Percentiles rank a stretch among this genome's conserved stretches.
Conservation (phyloP, 2,329 filamentous ascomycete genomes). For the Paramyrothecium sp. region DNA sequence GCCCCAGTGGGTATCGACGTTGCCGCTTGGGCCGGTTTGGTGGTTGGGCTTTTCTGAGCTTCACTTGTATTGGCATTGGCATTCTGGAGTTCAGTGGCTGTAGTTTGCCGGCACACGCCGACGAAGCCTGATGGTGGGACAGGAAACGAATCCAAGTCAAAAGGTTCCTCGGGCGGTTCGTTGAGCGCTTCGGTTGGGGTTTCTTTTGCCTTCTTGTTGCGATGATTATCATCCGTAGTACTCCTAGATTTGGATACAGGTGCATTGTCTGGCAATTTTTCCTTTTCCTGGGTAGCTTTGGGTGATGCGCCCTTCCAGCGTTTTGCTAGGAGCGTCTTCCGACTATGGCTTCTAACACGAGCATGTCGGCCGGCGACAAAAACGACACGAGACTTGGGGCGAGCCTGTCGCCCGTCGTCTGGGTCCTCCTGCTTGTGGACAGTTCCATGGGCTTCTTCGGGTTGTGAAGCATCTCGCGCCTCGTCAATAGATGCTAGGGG, state of each 20-base stretch:
- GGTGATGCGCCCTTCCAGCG: not conserved
- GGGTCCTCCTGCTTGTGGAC: constrained; percentile 12
- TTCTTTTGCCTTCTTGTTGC: not conserved
- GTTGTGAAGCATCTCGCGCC: not conserved
- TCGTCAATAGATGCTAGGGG: constrained; percentile 22
- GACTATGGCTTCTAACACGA: constrained; percentile 14
- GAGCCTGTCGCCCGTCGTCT: constrained; percentile 7
- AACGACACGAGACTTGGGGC: constrained; percentile 22
- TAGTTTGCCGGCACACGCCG: not conserved
- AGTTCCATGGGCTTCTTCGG: not conserved
- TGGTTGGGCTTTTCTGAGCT: too few species aligned
- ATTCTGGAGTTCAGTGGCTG: not conserved
- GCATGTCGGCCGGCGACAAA: constrained; percentile 20
- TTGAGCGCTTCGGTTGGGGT: not conserved
- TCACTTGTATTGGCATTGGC: not conserved
- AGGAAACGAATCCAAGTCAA: constrained; percentile 11
- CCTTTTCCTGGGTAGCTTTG: too few species aligned
- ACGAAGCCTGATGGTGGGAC: constrained; percentile 4
- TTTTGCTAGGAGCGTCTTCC: not conserved
- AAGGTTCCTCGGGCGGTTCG: constrained; percentile 1
- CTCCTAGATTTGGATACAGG: too few species aligned
- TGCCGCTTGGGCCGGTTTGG: too few species aligned
- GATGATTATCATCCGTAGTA: not conserved
- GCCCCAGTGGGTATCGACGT: too few species aligned
- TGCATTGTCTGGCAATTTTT: too few species aligned